Evolutionary conservation across 169 alveolate species (phyloP).

Genomic region (Fabrea salina): DNA sequence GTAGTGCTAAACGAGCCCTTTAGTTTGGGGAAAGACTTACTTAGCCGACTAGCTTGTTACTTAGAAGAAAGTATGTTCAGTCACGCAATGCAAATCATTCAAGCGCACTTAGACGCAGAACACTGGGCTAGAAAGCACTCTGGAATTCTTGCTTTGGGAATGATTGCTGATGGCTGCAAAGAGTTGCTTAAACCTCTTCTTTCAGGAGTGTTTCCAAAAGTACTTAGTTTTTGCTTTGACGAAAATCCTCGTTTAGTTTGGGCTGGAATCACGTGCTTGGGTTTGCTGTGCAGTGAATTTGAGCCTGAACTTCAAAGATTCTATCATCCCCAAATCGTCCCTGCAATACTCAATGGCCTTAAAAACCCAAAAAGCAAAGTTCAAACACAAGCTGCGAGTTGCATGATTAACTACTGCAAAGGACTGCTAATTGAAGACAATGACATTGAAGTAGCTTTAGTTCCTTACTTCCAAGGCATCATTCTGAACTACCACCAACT

Average conservation of each 20-base stretch:
- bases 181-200: background rate
- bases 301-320: constrained; percentile 8
- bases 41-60: background rate
- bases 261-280: constrained; percentile 7
- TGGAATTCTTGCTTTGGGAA: constrained; percentile 24
- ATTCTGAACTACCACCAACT: background rate
- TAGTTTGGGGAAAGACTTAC: constrained; percentile 23
- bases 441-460: background rate
- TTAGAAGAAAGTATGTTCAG: background rate
- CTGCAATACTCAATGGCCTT: background rate
- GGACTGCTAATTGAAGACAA: background rate
- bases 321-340: background rate
- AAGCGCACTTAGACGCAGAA: background rate
- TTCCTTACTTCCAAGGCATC: background rate
- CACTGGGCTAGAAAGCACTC: constrained; percentile 14
- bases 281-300: constrained; percentile 1
- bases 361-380: background rate
- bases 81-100: background rate
- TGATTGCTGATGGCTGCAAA: constrained; percentile 14
- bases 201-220: background rate
- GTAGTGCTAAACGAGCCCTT: background rate
- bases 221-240: background rate
- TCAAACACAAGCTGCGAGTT: constrained; percentile 3
- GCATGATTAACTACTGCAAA: constrained; percentile 5
- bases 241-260: constrained; percentile 14